Percentiles rank a stretch among this genome's conserved stretches.
These are phyloP conservation scores for Aspergillus funiculosus DNA, from an alignment of 495 filamentous ascomycete genomes.

Conservation along the genomic window DNA sequence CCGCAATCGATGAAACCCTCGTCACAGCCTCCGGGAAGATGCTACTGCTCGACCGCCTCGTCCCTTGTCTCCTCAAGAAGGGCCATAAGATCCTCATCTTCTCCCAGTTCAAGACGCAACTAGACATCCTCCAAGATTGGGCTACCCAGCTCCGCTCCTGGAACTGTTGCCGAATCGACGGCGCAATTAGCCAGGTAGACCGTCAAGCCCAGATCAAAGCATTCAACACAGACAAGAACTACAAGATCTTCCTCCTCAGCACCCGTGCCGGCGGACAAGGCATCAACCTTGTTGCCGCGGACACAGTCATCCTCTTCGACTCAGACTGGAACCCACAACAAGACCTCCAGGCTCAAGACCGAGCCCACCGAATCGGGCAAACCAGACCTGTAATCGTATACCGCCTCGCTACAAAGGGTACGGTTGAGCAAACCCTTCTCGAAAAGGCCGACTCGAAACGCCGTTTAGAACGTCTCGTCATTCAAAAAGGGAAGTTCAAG, in stretches of 20 bases:
- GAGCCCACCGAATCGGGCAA: conserved; percentile 91
- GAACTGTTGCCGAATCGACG: conserved; percentile 87
- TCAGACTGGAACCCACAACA: conserved; percentile 98
- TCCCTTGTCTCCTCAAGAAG: conserved; percentile 65
- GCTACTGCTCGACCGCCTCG: conserved; percentile 81
- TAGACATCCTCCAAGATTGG: conserved; percentile 88
- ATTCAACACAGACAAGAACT: conserved; percentile 69
- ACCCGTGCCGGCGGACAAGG: conserved; percentile 92
- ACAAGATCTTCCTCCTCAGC: conserved; percentile 78
- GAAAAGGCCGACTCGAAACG: conserved; percentile 88
- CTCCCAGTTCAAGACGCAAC: conserved; percentile 90
- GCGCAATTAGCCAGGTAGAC: conserved; percentile 72
- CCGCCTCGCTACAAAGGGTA: conserved; percentile 86
- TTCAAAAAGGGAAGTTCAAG: conserved; percentile 78
- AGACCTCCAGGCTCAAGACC: conserved; percentile 93
- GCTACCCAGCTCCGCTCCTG: conserved; percentile 63
- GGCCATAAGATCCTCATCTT: conserved; percentile 93
- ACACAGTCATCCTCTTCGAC: conserved; percentile 71
- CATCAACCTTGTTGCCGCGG: conserved; percentile 75
- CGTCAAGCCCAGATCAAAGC: conserved; percentile 75
- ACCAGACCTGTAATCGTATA: conserved; percentile 90
- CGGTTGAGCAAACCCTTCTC: conserved; percentile 84
- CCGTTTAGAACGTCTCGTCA: conserved; percentile 89
- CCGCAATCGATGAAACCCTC: conserved; percentile 64
- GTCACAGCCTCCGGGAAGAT: conserved; percentile 90